Base-by-base conservation (phyloP, 106 monocot species). In the Allium cepa region DNA sequence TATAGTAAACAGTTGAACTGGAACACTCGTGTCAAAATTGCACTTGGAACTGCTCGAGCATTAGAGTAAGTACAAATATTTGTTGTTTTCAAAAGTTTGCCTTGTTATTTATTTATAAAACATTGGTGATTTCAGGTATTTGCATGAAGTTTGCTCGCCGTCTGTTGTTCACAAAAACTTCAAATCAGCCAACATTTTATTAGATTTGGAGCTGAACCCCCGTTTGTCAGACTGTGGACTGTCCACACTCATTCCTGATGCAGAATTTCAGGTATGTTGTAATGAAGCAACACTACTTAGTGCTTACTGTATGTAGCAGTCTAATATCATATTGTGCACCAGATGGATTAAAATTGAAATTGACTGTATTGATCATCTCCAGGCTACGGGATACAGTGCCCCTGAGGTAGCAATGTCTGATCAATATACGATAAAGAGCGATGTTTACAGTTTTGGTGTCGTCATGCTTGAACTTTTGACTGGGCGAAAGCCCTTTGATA, bases 391-490 rank as follows among this genome's bases (percentile, higher is more conserved):
- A 73, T 92, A 89, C 53, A 81, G 76, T 71, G 92, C 92, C 49
- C 92, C 97, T 11, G 97, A 99, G 75, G 92, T 92, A 69, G 82
- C 82, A 53, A 89, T 99, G 89, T 81, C 87, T 26, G 97, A 92
- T 10, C 87, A 90, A 36, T 92, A 92, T 67, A 90, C 84, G 45
- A 52, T 92, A 60, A 99, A 99, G 74, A 99, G 97, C 56, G 97
- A 99, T 69, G 84, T 92, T 7, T 99, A 92, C 75, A 92, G 84
- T 68, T 99, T 99, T 79, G 92, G 97, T 10, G 86, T 92, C 12
- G 86, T 97, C 73, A 97, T 97, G 96, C 80, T 97, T 56, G 96
- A 97, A 70, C 88, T 97, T 56, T 72, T 99, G 77, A 99, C 97
- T 62, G 97, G 97, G 22, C 71, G 97, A 18, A 89, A 81, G 59